Base-by-base conservation (phyloP, 2,329 filamentous ascomycete genomes). In the Colletotrichum tanaceti region DNA sequence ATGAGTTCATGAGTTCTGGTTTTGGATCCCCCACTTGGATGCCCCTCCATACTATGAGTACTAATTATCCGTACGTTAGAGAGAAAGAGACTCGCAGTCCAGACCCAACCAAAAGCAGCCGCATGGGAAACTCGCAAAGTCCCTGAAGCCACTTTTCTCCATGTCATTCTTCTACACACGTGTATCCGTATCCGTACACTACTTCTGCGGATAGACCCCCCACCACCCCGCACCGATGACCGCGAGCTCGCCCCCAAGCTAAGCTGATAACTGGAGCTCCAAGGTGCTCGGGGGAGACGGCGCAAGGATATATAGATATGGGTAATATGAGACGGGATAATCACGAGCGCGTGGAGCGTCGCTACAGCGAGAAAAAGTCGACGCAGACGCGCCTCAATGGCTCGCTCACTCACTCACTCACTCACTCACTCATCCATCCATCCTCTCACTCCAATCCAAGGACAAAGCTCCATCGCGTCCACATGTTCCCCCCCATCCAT, bases 331-430 rank as follows among this genome's bases (percentile, higher is more conserved):
- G 24, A 50, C 28, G 32, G 58, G 57, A 61, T 43, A 58, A 28
- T 13, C 32, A 62, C 32, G 32, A 10, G n/a, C n/a, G 13, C 57
- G 57, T 58, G 57, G 57, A 49, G 43, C 57, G 47, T 49, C 43
- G n/a, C 55, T 47, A 28, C 32, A 22, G 57, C 57, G 58, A 38
- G 13, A n/a, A 28, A 28, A 41, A 44, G 38, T 53, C 52, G 28
- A 28, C 28, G 32, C 13, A 47, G 59, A 64, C 28, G 60, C 64
- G 59, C 64, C 59, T 53, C 64, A 67, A 58, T 58, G 59, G 38
- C 24, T 52, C n/a, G 28, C 49, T 52, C 53, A n/a, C n/a, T n/a
- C n/a, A n/a, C n/a, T 47, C 35, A 16, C 43, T n/a, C 11, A 9
- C 53, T 55, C 38, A 38, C 53, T 55, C 53, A 24, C 38, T 55